Conservation (phyloP, 2,329 filamentous ascomycete genomes). For the Coniochaeta sp. region DNA sequence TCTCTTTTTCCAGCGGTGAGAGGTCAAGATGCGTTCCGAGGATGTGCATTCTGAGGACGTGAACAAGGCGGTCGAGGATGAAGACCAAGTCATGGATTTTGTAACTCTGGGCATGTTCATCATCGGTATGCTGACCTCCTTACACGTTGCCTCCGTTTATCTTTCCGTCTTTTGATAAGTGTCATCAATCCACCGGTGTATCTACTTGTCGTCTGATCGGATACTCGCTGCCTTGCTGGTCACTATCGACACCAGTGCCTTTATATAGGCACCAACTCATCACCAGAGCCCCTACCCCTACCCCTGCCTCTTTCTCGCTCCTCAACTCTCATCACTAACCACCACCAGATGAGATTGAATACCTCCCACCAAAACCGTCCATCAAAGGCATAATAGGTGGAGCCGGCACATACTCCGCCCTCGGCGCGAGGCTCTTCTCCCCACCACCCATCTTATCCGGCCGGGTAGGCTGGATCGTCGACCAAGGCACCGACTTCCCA, state of each 20-base stretch:
- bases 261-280: too few relatives aligned
- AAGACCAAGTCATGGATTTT: constrained; percentile 48
- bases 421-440: constrained; percentile 84
- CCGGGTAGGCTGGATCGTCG: constrained; percentile 82
- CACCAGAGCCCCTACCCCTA: too few relatives aligned
- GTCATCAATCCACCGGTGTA: too few relatives aligned
- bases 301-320: too few relatives aligned
- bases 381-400: constrained; percentile 78
- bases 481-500: constrained; percentile 85
- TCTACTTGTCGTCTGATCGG: too few relatives aligned
- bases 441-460: constrained; percentile 53
- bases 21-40: constrained; percentile 13
- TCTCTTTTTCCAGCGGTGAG: not conserved
- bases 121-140: constrained; percentile 46
- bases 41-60: constrained; percentile 8
- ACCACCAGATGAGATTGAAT: constrained; percentile 77
- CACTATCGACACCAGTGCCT: too few relatives aligned
- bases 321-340: constrained; percentile 10
- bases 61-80: constrained; percentile 11
- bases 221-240: too few relatives aligned
- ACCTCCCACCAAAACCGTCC: constrained; percentile 58
- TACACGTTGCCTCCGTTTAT: not conserved
- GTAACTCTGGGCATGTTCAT: constrained; percentile 69
- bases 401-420: constrained; percentile 75
- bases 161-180: not conserved